Base-by-base conservation (phyloP, 108 stramenopile genomes). In the Tribonema minus region DNA sequence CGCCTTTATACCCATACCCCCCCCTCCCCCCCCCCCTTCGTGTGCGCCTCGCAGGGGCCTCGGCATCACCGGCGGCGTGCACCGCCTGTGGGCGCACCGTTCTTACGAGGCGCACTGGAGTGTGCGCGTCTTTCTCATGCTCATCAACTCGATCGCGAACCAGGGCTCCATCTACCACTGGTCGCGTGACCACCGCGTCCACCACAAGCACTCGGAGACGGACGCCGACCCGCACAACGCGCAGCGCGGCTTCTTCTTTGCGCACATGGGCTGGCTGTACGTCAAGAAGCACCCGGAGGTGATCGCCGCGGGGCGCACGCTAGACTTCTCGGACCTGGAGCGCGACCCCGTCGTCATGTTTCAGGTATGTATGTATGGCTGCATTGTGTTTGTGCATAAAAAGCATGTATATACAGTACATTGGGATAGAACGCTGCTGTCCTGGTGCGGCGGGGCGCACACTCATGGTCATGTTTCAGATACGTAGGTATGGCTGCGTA, bases 241-340 rank as follows among this genome's bases (percentile, higher is more conserved):
- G 72, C 92, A 86, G 54, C 90, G 96, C 3, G 98, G 98, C n/a
- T 99, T 99, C 87, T 99, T 97, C 89, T 97, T 93, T 81, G 94
- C 98, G 2, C 98, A 99, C 89, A 96, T 99, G 91, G 98, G 98
- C 54, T 99, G 98, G 98, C 89, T 99, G 27, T 91, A 93, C 68
- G 91, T 97, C 37, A 96, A 98, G 88, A 97, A 99, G 87, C 91
- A 98, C 82, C 92, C 91, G 3, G 95, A 88, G 71, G 92, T 98
- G 31, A 88, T 96, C 70, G 87, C 92, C 65, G 98, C 95, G 5
- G 98, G 96, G 39, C 88, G 92, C 32, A 90, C 94, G 62, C 88
- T 97, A 67, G 92, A 95, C 77, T 96, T 93, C 85, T 86, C 88
- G 15, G 98, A 99, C 70, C 71, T 99, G 34, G 64, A 90, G 76